phyloP scores from a whole-genome alignment of 768 basidiomycete species.

The Exsudoporus frostii region DNA sequence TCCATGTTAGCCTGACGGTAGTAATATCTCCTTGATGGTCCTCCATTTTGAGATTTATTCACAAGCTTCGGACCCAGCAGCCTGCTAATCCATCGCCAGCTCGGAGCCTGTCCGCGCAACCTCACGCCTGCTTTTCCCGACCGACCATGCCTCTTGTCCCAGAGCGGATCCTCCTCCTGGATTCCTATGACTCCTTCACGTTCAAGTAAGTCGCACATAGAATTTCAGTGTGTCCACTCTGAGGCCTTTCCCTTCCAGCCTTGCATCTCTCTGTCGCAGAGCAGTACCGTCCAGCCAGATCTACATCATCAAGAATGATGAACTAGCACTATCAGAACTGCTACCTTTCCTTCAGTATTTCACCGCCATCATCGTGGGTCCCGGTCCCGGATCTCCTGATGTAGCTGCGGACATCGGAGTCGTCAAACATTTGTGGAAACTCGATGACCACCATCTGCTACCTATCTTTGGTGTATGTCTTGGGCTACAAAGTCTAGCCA shows the following conservation, averaged over 20 bases:
- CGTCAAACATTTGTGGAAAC: constrained; percentile 67
- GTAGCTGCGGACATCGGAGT: constrained; percentile 61
- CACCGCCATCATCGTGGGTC: constrained; percentile 69
- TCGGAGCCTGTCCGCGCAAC: background rate
- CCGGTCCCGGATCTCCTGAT: constrained; percentile 78
- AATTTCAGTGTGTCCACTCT: background rate
- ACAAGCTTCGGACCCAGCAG: background rate
- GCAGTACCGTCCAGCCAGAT: constrained; percentile 61
- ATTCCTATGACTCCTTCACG: constrained; percentile 89
- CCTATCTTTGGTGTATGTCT: constrained; percentile 85
- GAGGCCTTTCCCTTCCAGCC: constrained; percentile 38
- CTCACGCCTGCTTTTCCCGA: background rate
- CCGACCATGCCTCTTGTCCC: constrained; percentile 24
- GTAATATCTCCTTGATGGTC: background rate
- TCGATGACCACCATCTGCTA: constrained; percentile 47
- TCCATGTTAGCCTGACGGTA: constrained; percentile 2
- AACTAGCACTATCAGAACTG: constrained; percentile 48
- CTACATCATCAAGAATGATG: constrained; percentile 73
- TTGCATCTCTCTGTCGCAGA: constrained; percentile 65
- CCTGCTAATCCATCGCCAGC: background rate
- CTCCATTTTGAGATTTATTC: background rate
- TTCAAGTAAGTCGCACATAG: constrained; percentile 59
- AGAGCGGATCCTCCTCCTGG: constrained; percentile 65
- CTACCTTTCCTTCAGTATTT: constrained; percentile 55
- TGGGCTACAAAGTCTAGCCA: constrained; percentile 72